phyloP scores from a whole-genome alignment of 768 basidiomycete species.

The Strobilomyces dryophilus region DNA sequence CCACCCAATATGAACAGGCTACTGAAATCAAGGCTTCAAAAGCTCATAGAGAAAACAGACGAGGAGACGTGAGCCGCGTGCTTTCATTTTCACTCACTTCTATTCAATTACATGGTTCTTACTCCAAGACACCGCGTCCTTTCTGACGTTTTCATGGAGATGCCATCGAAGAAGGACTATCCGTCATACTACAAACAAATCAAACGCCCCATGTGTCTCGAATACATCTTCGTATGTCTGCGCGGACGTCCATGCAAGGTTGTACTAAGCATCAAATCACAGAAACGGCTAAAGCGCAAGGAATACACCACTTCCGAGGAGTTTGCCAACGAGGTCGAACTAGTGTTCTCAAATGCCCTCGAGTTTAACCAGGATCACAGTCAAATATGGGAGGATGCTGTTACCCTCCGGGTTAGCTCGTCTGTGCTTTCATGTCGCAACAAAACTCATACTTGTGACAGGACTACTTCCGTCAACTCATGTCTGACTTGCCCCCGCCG shows the following conservation, averaged over 20 bases:
- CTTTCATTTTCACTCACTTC: conserved; percentile 1
- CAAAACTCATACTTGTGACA: conserved; percentile 28
- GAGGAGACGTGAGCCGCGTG: conserved; percentile 47
- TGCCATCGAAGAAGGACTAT: conserved; percentile 78
- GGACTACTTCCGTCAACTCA: conserved; percentile 70
- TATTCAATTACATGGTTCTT: neutral
- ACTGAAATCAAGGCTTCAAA: conserved; percentile 66
- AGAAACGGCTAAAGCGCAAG: conserved; percentile 82
- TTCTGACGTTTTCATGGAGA: conserved; percentile 76
- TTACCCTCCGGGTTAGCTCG: conserved; percentile 53
- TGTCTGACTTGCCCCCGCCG: conserved; percentile 73
- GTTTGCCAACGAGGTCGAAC: conserved; percentile 83
- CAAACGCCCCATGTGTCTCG: conserved; percentile 73
- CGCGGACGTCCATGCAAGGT: neutral
- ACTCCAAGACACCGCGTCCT: conserved; percentile 56
- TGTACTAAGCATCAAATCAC: conserved; percentile 2
- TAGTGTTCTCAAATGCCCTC: conserved; percentile 88
- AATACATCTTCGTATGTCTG: conserved; percentile 65
- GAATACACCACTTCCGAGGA: conserved; percentile 64
- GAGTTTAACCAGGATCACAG: conserved; percentile 86
- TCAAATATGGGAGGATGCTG: conserved; percentile 77
- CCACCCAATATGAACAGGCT: conserved; percentile 60
- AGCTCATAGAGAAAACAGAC: conserved; percentile 69
- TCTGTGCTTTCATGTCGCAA: neutral
- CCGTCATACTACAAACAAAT: conserved; percentile 77